phyloP scores from a whole-genome alignment of 2,329 filamentous ascomycete genomes.

The Fusarium musae region DNA sequence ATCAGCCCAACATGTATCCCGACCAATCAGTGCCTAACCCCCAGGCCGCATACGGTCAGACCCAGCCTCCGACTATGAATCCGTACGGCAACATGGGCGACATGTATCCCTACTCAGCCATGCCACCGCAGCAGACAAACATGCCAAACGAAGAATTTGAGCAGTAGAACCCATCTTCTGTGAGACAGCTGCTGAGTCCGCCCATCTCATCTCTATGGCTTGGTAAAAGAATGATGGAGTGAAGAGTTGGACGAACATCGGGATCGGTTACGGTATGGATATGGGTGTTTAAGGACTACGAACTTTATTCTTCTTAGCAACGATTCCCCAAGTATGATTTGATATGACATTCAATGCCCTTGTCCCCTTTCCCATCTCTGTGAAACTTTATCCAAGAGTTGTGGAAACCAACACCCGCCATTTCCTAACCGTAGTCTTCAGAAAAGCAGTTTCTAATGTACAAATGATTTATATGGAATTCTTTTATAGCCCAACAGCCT shows the following conservation, averaged over 20 bases:
- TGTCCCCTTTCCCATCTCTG: neutral
- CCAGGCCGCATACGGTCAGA: conserved; percentile 78
- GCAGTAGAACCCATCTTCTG: conserved; percentile 33
- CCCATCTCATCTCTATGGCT: neutral
- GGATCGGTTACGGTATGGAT: neutral
- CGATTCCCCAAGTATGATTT: neutral
- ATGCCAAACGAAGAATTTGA: conserved; percentile 61
- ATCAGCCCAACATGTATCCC: conserved; percentile 82
- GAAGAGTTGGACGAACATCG: neutral
- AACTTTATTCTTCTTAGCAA: neutral
- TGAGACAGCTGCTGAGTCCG: neutral
- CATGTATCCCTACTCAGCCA: conserved; percentile 85
- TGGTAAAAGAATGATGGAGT: neutral
- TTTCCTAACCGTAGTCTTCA: neutral
- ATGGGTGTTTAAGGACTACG: neutral
- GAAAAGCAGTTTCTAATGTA: neutral
- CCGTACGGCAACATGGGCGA: conserved; percentile 79
- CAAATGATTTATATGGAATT: neutral
- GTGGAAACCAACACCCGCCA: neutral
- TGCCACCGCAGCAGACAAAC: conserved; percentile 84
- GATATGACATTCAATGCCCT: neutral
- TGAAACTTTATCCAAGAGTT: neutral
- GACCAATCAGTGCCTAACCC: conserved; percentile 81
- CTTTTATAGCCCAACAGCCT: conserved; percentile 61
- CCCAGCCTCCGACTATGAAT: conserved; percentile 71